Evolutionary conservation across 2,329 filamentous ascomycete genomes (phyloP), one percentile per base, ranked within the genome.

Genomic region (Xylaria sp.): DNA sequence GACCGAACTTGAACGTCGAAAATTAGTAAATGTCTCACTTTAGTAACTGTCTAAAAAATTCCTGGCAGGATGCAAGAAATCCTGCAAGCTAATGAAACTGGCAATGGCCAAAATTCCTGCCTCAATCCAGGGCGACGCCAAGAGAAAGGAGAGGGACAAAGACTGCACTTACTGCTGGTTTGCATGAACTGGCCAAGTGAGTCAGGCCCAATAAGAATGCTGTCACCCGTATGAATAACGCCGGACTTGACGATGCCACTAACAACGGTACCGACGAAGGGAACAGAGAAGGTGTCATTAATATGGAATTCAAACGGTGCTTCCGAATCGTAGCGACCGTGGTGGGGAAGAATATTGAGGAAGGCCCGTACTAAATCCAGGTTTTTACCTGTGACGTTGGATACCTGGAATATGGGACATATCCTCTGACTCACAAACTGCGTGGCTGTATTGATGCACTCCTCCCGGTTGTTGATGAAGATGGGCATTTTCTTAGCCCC

Each of bases 241-340:
- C 94, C 90, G 1, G 89, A 87, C 71, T 96, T 96, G 64, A 98
- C 89, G 33, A 99, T 93, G 0, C 95, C 95, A 35, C 92, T 95
- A 1, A 99, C 93, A 0, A 99, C 95, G 0, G 95, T 99, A 11
- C 95, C 95, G 0, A 96, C 93, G 75, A 97, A 97, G 2, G 95
- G 95, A 4, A 99, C 95, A 0, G 93, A 97, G 82, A 98, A 99
- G 0, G 92, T 98, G 74, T 99, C 95, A 73, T 98, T 99, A 67
- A 99, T 86, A 62, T 96, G 89, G 69, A 98, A 97, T 74, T 98
- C 95, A 67, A 98, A 96, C 0, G 93, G 89, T 0, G 91, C 92
- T 47, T 92, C 88, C 17, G 89, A 83, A 73, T 98, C 91, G 75
- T 98, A 98, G 63, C 94, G 91, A 51, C 94, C 94, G 69, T 97